Base-by-base conservation (phyloP, 2,329 filamentous ascomycete species). In the Aspergillus fumigatus region DNA sequence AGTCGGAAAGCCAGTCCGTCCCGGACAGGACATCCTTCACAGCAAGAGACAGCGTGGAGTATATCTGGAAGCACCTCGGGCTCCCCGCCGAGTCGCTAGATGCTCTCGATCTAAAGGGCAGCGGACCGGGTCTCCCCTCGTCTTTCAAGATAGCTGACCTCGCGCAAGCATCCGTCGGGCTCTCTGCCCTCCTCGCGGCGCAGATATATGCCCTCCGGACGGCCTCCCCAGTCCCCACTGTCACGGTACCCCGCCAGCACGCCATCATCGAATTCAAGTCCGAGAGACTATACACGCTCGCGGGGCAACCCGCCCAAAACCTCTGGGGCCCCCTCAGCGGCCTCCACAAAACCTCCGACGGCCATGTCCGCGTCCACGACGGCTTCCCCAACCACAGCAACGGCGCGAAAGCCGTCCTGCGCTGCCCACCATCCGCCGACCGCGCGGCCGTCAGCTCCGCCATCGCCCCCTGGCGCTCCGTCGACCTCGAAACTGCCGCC, bases 331-430 rank as follows among this genome's bases (percentile, higher is more conserved):
- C 73, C 0, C 74, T 85, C 3, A 80, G 82, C 2, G 83, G 82
- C 0, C 62, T 84, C 0, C 77, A 85, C 62, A 73, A 72, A 52
- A 78, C 81, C 0, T 66, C 67, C 0, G 81, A 84, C 56, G 82
- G 82, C 1, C 71, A 80, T 51, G 76, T 85, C 2, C 76, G 82
- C 2, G 77, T 85, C 48, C 83, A 86, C 58, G 82, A 84, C 53
- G 66, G 66, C 0, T 84, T 85, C 54, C 73, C 77, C 0, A 77
- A 84, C 51, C 82, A 85, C 56, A 73, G 75, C 0, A 27, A 70
- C 2, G 79, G 76, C 3, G 74, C 77, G 0, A 66, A 80, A 3
- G 56, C 66, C 2, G 67, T 85, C 0, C 68, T 85, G 0, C 76
- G 74, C 0, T 65, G 81, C 4, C 48, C 65, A 0, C 53, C 56